Percentiles rank a stretch among this genome's conserved stretches.
These are phyloP conservation scores for Solanum corneliomulleri DNA, from an alignment of 257 asterid genomes.

Conservation along the genomic window DNA sequence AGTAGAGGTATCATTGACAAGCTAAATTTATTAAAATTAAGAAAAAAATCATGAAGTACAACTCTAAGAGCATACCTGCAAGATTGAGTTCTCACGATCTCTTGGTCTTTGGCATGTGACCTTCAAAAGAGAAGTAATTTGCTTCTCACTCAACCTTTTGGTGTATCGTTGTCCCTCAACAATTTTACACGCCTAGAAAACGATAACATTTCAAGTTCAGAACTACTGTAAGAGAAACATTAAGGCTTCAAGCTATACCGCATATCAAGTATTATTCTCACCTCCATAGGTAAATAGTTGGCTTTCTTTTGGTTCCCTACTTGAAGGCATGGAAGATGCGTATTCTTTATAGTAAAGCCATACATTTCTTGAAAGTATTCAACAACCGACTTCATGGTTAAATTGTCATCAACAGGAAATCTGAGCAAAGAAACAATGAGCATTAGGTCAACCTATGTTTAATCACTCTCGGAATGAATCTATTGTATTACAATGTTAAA, in stretches of 20 bases:
- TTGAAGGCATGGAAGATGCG: conserved; percentile 99
- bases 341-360: conserved; percentile 75
- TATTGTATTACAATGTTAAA: neutral
- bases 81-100: conserved; percentile 79
- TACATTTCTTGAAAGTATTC: conserved; percentile 96
- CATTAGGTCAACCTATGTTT: neutral
- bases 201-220: neutral
- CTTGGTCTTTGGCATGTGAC: conserved; percentile 98
- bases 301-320: conserved; percentile 99
- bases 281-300: conserved; percentile 99
- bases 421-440: conserved; percentile 19
- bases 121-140: conserved; percentile 83
- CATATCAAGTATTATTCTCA: neutral
- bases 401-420: conserved; percentile 87
- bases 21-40: neutral
- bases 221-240: neutral
- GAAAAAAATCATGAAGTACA: neutral
- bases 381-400: conserved; percentile 87
- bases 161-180: conserved; percentile 98
- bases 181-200: conserved; percentile 82
- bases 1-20: neutral
- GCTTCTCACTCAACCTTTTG: conserved; percentile 93
- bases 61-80: conserved; percentile 48
- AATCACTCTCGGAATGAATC: neutral
- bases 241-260: neutral